These are phyloP conservation scores for Nakaseomyces bracarensis DNA, from an alignment of 1,139 yeast species.

Conservation along the genomic window DNA sequence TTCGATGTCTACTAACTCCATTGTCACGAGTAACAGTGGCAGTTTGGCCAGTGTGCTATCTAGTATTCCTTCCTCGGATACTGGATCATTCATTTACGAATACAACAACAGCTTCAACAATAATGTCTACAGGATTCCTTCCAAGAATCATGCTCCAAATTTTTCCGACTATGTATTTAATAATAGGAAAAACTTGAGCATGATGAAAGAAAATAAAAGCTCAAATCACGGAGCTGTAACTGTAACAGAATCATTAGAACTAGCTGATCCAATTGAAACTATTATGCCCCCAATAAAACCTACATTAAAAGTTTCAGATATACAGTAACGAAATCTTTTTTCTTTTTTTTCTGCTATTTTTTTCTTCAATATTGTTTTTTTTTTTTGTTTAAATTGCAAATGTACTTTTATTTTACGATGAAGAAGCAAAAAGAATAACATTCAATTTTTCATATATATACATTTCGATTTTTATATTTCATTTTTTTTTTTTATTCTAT, in stretches of 20 bases:
- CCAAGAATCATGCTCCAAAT: neutral
- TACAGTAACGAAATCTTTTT: neutral
- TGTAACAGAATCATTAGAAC: no score
- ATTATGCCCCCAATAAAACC: neutral
- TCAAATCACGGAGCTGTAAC: no score
- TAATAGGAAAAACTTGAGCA: no score
- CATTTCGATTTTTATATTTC: no score
- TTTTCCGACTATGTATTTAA: neutral
- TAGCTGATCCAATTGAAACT: neutral
- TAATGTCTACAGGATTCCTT: neutral
- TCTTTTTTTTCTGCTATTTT: neutral
- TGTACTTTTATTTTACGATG: no score
- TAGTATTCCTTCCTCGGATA: conserved; percentile 1
- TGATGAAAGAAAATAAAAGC: no score
- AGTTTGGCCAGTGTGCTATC: conserved; percentile 5
- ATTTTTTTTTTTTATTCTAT: no score
- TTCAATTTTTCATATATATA: no score
- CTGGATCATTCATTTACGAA: neutral
- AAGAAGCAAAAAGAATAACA: no score
- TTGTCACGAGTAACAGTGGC: neutral
- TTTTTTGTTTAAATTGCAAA: neutral
- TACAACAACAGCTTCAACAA: conserved; percentile 1
- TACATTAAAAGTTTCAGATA: neutral
- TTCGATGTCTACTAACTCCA: neutral
- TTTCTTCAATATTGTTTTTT: neutral